Base-by-base conservation (phyloP, 2,329 filamentous ascomycete species). In the Cylindrodendrum hubeiense region DNA sequence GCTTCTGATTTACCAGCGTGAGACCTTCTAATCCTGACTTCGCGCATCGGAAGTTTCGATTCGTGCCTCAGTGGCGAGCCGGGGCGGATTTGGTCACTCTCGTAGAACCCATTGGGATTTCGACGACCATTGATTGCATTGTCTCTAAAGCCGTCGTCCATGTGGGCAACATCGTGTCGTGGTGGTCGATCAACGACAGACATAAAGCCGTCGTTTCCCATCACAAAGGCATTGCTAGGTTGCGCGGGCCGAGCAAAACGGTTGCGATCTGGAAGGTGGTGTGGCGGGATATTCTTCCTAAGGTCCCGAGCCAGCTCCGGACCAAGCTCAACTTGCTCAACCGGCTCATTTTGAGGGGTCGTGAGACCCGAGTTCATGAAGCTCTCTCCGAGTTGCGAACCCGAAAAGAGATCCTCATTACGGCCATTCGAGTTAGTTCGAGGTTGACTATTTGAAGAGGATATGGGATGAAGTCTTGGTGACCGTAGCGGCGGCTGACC, bases 301-400 rank as follows among this genome's bases (percentile, higher is more conserved):
- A 74, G 72, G 47, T 74, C 72, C 17, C 67, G 71, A 58, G 71
- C 60, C 53, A 74, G 60, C 52, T 74, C 72, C 12, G 68, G 68
- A 21, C 55, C 65, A 10, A 75, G 70, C 43, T 71, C 63, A 46
- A 75, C 54, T 22, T 63, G 63, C 15, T 69, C 73, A 6, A 68
- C 72, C 19, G 67, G 74, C 51, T 79, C 78, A 30, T 77, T 79
- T 17, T 72, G 74, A 15, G 79, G 79, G 15, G 79, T 80, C 12
- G 79, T 79, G 5, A 79, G 67, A 7, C 79, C 77, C 28, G 79
- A 81, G 21, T 78, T 75, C 78, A 81, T 79, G 43, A 81, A 81
- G 49, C 75, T 75, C 10, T 81, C 79, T 13, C 78, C 79, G 5
- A 81, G 75, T 62, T 81, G 78, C 5, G 79, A 81, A 5, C 79